Base-by-base conservation (phyloP, 768 basidiomycete genomes). In the Amanita pseudoporphyria region DNA sequence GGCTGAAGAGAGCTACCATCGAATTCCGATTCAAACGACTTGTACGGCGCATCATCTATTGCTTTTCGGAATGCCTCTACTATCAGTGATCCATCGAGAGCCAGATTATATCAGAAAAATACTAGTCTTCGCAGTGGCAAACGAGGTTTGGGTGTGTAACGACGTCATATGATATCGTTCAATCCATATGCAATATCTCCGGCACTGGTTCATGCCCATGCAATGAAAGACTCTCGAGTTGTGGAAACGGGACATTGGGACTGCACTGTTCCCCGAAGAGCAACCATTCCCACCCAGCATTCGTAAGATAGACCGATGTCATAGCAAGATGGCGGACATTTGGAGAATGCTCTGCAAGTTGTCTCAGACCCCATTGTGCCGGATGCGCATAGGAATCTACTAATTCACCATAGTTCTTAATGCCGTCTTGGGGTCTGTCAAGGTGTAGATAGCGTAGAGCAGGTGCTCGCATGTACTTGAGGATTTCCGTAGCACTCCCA, bases 401-500 rank as follows among this genome's bases (percentile, higher is more conserved):
- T n/a, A n/a, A n/a, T n/a, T n/a, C n/a, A n/a, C n/a, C n/a, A n/a
- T n/a, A n/a, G n/a, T n/a, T n/a, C n/a, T n/a, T n/a, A n/a, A n/a
- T n/a, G n/a, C n/a, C n/a, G n/a, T n/a, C n/a, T 19, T n/a, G 32
- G 16, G 19, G 26, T 28, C 52, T 39, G n/a, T 53, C 52, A 2
- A 53, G 24, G 31, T 49, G 47, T 7, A 53, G 14, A 38, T 53
- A 26, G 13, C 26, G 52, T n/a, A 53, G 30, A 5, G 30, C 47
- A 6, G 52, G 52, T 33, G 52, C 52, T 18, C 26, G 31, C 6
- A 53, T 53, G 40, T 24, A 42, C 5, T 14, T 12, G n/a, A 53
- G 19, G 30, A 53, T 31, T 9, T 49, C 39, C 28, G 21, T 14
- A 24, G 47, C 52, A 19, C 39, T 33, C 18, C 52, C 52, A 14